Evolutionary conservation across 163 green algal species (phyloP), one percentile per base, ranked within the genome.

Genomic region (Chloroidium sp.): DNA sequence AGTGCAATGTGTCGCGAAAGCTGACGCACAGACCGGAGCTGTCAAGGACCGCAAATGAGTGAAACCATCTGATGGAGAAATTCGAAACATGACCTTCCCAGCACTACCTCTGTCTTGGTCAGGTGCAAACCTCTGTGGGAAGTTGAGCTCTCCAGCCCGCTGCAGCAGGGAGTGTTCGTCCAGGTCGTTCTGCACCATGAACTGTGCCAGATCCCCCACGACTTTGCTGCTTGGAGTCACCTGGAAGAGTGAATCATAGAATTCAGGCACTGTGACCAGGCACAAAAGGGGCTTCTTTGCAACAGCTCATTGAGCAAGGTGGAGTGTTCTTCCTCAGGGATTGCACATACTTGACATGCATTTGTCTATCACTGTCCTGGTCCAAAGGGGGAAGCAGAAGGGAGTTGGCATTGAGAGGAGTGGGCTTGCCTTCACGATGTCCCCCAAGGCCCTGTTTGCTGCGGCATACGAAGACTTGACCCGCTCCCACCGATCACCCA

Each of bases 191-290:
- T 94, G 86, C 69, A 98, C 95, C 90, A 98, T 97, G 88, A 98
- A 98, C 89, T 98, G 94, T 3, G 95, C 95, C 78, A 98, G 86
- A 84, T 98, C 95, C 74, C 95, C 95, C 61, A 98, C 95, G 2
- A 97, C 93, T 84, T 94, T 94, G 84, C 82, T 89, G 88, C 84
- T 90, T 68, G 90, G 92, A 1, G 92, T 96, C 74, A 96, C 90
- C 90, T 94, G 84, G 36, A 36, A 36, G 36, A 36, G 36, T 3
- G 10, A 69, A 3, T 67, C 2, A 58, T 58, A 78, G 57, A 62
- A 64, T 13, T 36, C 68, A 74, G 68, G 10, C 68, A 74, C 68
- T 74, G 13, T 74, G 68, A 36, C 68, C 36, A 36, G 36, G 36
- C 68, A 74, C 68, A 74, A 74, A 13, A 74, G 13, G 68, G 68